phyloP scores from a whole-genome alignment of 108 stramenopile species.

The Mediolabrus comicus region DNA sequence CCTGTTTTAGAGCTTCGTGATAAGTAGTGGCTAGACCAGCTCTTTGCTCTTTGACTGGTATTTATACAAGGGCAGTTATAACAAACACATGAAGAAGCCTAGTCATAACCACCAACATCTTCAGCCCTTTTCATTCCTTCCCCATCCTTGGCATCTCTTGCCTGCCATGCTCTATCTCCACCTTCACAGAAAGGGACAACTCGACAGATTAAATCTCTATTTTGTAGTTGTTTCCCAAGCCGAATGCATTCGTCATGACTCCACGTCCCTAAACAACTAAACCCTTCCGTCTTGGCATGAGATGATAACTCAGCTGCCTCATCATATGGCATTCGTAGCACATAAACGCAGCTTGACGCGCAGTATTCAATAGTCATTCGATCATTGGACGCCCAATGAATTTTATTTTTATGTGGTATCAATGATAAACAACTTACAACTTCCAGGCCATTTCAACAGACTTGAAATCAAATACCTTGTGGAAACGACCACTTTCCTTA shows the following conservation, averaged over 20 bases:
- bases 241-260: slow-evolving; percentile 69
- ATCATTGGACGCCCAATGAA: too few relatives aligned
- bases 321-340: slow-evolving; percentile 71
- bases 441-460: too few relatives aligned
- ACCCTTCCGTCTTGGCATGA: slow-evolving; percentile 60
- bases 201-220: slow-evolving; percentile 70
- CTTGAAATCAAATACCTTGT: too few relatives aligned
- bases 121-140: slow-evolving; percentile 8
- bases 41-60: too few relatives aligned
- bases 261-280: slow-evolving; percentile 81
- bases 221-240: slow-evolving; percentile 62
- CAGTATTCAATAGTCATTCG: slow-evolving; percentile 79
- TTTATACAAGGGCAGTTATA: too few relatives aligned
- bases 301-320: slow-evolving; percentile 68
- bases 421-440: too few relatives aligned
- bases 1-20: too few relatives aligned
- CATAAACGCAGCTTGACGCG: slow-evolving; percentile 59
- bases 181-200: slow-evolving; percentile 79
- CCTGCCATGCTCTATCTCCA: slow-evolving; percentile 81
- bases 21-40: too few relatives aligned
- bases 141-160: slow-evolving; percentile 61
- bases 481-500: too few relatives aligned
- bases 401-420: too few relatives aligned
- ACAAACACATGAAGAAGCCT: too few relatives aligned
- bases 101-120: not conserved